Base-by-base conservation (phyloP, 495 filamentous ascomycete genomes). In the Aspergillus mulundensis region DNA sequence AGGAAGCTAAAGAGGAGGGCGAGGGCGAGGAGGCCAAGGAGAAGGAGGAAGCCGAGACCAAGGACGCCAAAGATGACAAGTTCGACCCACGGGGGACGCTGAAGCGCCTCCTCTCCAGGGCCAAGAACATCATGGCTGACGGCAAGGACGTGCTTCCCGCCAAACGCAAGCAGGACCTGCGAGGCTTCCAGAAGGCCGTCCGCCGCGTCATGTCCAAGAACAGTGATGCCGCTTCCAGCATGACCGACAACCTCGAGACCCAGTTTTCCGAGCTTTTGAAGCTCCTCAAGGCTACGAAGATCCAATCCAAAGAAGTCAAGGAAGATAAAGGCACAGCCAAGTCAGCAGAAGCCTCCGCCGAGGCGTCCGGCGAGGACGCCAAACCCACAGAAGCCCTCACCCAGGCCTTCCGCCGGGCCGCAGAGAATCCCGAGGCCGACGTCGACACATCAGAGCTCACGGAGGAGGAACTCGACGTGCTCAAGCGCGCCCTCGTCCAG, bases 131-230 rank as follows among this genome's bases (percentile, higher is more conserved):
- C 57, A 77, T 86, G 66, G 66, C 74, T 11, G 67, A 62, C 46
- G 66, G 72, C 52, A 81, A 77, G 61, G 70, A 75, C 1, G 66
- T 74, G 3, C 69, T 84, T 12, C 69, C 77, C n/a, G 82, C 77
- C 43, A 84, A 84, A 65, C 75, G 76, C 57, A 86, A 87, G 69
- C 80, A 84, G 67, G 76, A 83, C 42, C 70, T 86, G 18, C 80
- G 84, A 41, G 78, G 73, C 1, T 84, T 87, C 71, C 73, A 78
- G 46, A 76, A 70, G 59, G 70, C 71, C n/a, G 71, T 87, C 30
- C 70, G 71, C 40, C 74, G 72, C 24, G 78, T 83, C 16, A 70
- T 87, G 54, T 77, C 77, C 32, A 36, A 36, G 32, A 36, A 21
- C 77, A 76, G 40, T 74, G 77, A 24, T 68, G 69, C 28, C 66